Evolutionary conservation across 1,139 yeast species (phyloP).

Genomic region (Scheffersomyces cryptocercus): DNA sequence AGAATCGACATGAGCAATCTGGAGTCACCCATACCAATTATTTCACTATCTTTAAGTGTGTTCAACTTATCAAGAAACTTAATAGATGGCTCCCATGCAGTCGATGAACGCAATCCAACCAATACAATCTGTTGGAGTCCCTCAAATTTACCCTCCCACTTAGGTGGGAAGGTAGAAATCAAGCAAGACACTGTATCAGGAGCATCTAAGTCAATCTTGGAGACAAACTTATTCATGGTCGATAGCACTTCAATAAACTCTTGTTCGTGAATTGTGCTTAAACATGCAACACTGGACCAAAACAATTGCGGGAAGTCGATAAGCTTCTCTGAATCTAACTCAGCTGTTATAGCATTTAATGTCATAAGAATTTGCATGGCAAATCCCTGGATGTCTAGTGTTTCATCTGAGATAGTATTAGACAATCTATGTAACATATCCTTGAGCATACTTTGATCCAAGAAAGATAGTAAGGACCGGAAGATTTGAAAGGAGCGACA

Average conservation of each 20-base stretch:
- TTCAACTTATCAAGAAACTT: constrained; percentile 73
- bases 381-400: constrained; percentile 91
- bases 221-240: constrained; percentile 76
- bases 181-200: constrained; percentile 83
- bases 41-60: constrained; percentile 66
- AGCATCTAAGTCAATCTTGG: constrained; percentile 84
- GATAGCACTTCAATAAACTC: constrained; percentile 88
- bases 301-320: constrained; percentile 90
- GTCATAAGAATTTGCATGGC: constrained; percentile 98
- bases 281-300: constrained; percentile 94
- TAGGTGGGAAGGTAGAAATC: constrained; percentile 85
- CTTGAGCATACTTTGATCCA: constrained; percentile 86
- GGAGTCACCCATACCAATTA: constrained; percentile 72
- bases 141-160: constrained; percentile 93
- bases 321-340: constrained; percentile 72
- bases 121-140: constrained; percentile 80
- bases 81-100: constrained; percentile 77
- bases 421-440: constrained; percentile 94
- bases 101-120: constrained; percentile 80
- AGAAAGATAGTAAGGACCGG: constrained; percentile 72
- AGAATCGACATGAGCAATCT: constrained; percentile 72
- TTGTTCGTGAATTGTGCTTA: constrained; percentile 87
- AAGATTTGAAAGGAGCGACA: constrained; percentile 94
- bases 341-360: constrained; percentile 85
- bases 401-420: constrained; percentile 87